phyloP scores from a whole-genome alignment of 192 early-diverging fungal genomes.

The Umbelopsis vinacea region DNA sequence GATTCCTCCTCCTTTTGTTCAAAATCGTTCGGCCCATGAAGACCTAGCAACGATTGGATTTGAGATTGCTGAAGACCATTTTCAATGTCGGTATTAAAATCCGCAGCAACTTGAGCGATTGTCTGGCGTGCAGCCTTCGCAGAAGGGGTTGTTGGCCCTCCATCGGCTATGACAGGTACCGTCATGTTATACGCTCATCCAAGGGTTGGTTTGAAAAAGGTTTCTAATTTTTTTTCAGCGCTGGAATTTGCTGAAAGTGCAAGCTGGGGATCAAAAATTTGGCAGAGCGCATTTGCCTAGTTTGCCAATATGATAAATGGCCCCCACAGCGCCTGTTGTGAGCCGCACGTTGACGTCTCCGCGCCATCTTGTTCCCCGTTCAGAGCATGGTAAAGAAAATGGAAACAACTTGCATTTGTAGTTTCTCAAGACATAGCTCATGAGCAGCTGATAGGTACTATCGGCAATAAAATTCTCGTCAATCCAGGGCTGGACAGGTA shows the following conservation, averaged over 20 bases:
- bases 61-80: conserved; percentile 50
- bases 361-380: too few species aligned
- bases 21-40: conserved; percentile 72
- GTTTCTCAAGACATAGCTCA: too few species aligned
- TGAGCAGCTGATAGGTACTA: too few species aligned
- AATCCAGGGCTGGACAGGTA: too few species aligned
- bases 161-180: conserved; percentile 21
- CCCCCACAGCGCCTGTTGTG: too few species aligned
- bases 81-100: conserved; percentile 46
- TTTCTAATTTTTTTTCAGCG: not conserved
- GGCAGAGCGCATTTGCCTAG: too few species aligned
- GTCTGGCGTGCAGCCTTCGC: conserved; percentile 55
- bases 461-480: too few species aligned
- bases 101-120: conserved; percentile 46
- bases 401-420: too few species aligned
- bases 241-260: not conserved
- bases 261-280: not conserved
- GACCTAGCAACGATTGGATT: conserved; percentile 42
- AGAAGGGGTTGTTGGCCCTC: conserved; percentile 50
- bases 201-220: not conserved
- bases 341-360: too few species aligned
- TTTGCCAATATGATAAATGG: too few species aligned
- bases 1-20: conserved; percentile 69
- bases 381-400: too few species aligned
- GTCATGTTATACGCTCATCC: conserved; percentile 11